Conservation (phyloP, 2,329 filamentous ascomycete genomes). For the Neonectria neomacrospora region DNA sequence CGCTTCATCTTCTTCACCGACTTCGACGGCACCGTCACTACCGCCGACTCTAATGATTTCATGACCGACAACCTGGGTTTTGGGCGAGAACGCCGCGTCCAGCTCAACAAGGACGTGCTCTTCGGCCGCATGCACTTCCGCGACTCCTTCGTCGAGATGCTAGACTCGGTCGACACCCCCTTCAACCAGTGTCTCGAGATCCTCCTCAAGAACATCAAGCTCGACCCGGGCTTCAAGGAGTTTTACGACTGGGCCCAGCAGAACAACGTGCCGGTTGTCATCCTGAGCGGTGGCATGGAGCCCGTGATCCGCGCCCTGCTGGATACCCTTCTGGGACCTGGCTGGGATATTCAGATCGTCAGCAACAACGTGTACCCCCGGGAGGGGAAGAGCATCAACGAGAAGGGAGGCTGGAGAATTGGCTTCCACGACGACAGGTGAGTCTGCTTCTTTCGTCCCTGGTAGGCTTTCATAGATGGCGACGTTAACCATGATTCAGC, state of each 20-base stretch:
- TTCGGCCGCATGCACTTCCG: constrained; percentile 77
- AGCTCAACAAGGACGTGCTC: constrained; percentile 82
- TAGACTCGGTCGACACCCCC: constrained; percentile 84
- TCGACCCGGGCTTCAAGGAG: constrained; percentile 88
- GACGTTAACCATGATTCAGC: constrained; percentile 54
- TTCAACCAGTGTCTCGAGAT: constrained; percentile 84
- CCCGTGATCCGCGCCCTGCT: constrained; percentile 90
- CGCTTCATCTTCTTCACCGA: constrained; percentile 99
- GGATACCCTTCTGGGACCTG: constrained; percentile 79
- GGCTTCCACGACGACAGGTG: constrained; percentile 87
- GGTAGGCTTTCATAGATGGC: neutral
- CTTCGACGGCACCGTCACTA: constrained; percentile 96
- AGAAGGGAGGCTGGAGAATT: constrained; percentile 88
- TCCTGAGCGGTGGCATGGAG: constrained; percentile 92
- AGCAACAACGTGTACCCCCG: constrained; percentile 80
- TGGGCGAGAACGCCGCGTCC: constrained; percentile 74
- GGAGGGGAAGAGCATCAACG: constrained; percentile 77
- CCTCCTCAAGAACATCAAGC: constrained; percentile 82
- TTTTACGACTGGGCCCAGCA: constrained; percentile 86
- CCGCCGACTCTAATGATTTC: constrained; percentile 72
- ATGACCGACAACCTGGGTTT: constrained; percentile 94
- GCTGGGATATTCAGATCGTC: constrained; percentile 87
- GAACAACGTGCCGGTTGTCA: constrained; percentile 90
- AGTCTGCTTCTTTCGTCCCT: constrained; percentile 29
- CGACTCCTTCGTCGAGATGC: constrained; percentile 90